phyloP scores from a whole-genome alignment of 306 rosid genomes.

The Pyrus bretschneideri region DNA sequence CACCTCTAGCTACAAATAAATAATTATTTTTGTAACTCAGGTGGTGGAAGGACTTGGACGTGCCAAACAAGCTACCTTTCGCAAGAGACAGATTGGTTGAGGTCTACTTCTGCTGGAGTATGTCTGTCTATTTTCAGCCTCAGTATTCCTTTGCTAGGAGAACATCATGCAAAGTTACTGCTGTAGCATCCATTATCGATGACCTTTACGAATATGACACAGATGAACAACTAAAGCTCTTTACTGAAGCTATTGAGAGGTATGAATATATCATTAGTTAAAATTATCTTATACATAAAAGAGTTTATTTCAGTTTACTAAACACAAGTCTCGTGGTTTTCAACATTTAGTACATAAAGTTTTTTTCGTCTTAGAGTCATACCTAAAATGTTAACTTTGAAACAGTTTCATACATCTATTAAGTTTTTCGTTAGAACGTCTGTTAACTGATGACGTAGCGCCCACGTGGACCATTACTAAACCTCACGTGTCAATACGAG shows the following conservation, averaged over 20 bases:
- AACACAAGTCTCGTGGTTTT: no score
- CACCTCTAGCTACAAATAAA: neutral
- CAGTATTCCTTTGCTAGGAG: constrained; percentile 20
- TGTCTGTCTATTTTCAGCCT: constrained; percentile 23
- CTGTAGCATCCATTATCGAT: neutral
- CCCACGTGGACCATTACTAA: no score
- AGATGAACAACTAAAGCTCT: neutral
- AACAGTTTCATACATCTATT: no score
- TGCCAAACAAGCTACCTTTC: constrained; percentile 17
- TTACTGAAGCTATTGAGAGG: neutral
- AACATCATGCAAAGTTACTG: constrained; percentile 3
- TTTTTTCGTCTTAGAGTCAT: no score
- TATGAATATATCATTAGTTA: no score
- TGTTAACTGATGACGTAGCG: no score
- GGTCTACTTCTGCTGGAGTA: constrained; percentile 27
- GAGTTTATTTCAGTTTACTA: no score
- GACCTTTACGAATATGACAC: neutral
- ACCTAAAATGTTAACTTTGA: no score
- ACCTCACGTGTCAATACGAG: no score
- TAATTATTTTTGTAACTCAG: neutral
- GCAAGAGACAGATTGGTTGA: constrained; percentile 5
- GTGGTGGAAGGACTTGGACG: constrained; percentile 48
- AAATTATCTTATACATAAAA: no score
- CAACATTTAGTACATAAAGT: no score
- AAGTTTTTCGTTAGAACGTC: no score